Percentiles rank a stretch among this genome's conserved stretches.
phyloP scores from a whole-genome alignment of 768 basidiomycete genomes.

The Leccinum sublutescens region DNA sequence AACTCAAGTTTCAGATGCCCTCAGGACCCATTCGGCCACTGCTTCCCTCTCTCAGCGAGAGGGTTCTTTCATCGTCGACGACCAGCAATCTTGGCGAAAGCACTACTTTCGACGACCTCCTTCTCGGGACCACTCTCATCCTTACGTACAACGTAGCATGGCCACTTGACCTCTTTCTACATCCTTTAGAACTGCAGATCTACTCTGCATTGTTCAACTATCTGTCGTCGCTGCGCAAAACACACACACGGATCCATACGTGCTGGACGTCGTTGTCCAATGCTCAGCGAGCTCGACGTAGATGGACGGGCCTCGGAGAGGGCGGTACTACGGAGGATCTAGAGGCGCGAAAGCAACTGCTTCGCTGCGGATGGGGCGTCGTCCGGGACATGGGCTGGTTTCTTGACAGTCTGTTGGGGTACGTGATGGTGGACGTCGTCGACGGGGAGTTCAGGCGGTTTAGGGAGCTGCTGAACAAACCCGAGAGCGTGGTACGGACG shows the following conservation, averaged over 20 bases:
- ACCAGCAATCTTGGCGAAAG: conserved; percentile 37
- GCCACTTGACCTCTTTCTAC: conserved; percentile 89
- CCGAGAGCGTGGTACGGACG: conserved; percentile 17
- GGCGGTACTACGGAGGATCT: conserved; percentile 78
- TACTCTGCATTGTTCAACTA: conserved; percentile 82
- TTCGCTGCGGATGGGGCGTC: conserved; percentile 83
- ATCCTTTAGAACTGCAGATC: conserved; percentile 65
- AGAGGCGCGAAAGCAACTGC: conserved; percentile 57
- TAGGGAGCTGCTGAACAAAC: conserved; percentile 51
- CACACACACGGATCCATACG: conserved; percentile 73
- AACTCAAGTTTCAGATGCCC: conserved; percentile 73
- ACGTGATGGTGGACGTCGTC: conserved; percentile 88
- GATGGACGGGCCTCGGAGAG: conserved; percentile 86
- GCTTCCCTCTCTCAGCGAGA: conserved; percentile 63
- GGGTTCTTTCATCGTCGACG: conserved; percentile 41
- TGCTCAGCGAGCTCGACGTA: conserved; percentile 75
- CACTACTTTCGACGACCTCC: conserved; percentile 64
- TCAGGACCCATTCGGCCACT: conserved; percentile 80
- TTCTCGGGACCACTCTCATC: conserved; percentile 75
- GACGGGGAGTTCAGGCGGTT: conserved; percentile 78
- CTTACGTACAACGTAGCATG: conserved; percentile 74
- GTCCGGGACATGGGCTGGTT: conserved; percentile 92
- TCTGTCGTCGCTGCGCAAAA: conserved; percentile 79
- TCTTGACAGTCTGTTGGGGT: conserved; percentile 76
- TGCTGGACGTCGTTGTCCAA: conserved; percentile 88